Percentiles rank a stretch among this genome's conserved stretches.
Conservation (phyloP, 2,329 filamentous ascomycete species). For the Cladophialophora psammophila region DNA sequence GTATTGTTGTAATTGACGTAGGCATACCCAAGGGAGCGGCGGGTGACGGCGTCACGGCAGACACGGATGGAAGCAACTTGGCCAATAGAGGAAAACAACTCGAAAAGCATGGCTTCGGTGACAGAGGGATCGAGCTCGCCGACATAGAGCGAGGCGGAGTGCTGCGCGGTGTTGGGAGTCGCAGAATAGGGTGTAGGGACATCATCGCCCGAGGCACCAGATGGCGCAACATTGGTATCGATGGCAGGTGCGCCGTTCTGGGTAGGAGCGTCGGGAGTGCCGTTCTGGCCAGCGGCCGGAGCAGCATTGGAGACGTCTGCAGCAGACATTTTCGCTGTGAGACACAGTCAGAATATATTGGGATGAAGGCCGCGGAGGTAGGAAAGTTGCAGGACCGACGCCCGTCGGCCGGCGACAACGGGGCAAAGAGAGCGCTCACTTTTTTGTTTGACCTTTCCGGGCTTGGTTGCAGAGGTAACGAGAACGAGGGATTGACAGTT, state of each 20-base stretch:
- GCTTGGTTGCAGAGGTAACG: slow-evolving; percentile 10
- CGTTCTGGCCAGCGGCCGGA: slow-evolving; percentile 70
- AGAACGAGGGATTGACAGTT: slow-evolving; percentile 24
- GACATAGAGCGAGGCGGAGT: slow-evolving; percentile 97
- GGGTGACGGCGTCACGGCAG: slow-evolving; percentile 98
- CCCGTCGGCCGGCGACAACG: background rate
- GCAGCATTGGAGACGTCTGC: slow-evolving; percentile 77
- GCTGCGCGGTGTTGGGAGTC: slow-evolving; percentile 77
- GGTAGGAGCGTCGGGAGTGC: slow-evolving; percentile 56
- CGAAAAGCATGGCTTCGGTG: slow-evolving; percentile 99
- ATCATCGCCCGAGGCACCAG: slow-evolving; percentile 55
- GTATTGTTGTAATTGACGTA: slow-evolving; percentile 99
- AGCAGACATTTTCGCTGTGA: slow-evolving; percentile 76
- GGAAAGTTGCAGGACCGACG: background rate
- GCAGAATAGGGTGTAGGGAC: slow-evolving; percentile 67
- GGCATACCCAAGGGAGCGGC: slow-evolving; percentile 97
- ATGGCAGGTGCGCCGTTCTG: slow-evolving; percentile 61
- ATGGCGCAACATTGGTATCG: slow-evolving; percentile 73
- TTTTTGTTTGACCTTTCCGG: slow-evolving; percentile 26
- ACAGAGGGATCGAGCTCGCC: slow-evolving; percentile 97
- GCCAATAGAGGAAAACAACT: slow-evolving; percentile 99
- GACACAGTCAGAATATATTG: slow-evolving; percentile 54
- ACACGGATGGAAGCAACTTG: slow-evolving; percentile 99
- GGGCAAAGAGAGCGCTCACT: slow-evolving; percentile 29
- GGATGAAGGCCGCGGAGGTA: background rate